Conservation (phyloP, 129 eudicot species). For the Dittrichia graveolens region DNA sequence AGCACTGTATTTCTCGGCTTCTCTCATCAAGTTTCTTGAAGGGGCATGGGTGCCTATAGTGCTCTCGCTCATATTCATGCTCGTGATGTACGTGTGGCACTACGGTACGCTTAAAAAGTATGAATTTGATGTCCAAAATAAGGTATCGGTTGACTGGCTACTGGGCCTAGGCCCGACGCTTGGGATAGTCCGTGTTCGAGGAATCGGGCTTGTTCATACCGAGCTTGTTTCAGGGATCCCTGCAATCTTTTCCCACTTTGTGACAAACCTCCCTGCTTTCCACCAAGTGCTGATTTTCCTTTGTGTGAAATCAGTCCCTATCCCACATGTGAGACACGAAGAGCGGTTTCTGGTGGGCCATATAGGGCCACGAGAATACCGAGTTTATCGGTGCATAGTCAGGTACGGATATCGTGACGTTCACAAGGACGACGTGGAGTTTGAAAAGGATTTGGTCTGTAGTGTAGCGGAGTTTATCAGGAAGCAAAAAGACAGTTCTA, state of each 20-base stretch:
- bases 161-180: constrained; percentile 80
- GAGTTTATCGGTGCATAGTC: constrained; percentile 83
- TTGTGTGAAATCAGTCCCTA: constrained; percentile 83
- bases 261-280: constrained; percentile 97
- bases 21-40: constrained; percentile 88
- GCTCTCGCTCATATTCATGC: constrained; percentile 74
- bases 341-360: constrained; percentile 93
- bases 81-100: constrained; percentile 86
- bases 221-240: constrained; percentile 97
- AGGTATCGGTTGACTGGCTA: constrained; percentile 95
- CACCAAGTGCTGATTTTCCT: constrained; percentile 90
- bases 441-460: constrained; percentile 83
- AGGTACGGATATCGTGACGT: constrained; percentile 92
- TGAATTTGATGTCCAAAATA: constrained; percentile 89
- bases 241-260: constrained; percentile 92
- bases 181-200: constrained; percentile 88
- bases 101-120: constrained; percentile 79
- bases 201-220: constrained; percentile 92
- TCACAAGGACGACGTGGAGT: constrained; percentile 84
- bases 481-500: constrained; percentile 38
- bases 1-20: constrained; percentile 87
- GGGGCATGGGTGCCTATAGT: constrained; percentile 99
- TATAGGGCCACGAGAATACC: constrained; percentile 76
- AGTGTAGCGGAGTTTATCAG: constrained; percentile 88
- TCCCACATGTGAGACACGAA: constrained; percentile 80